Conservation (phyloP, 2,329 filamentous ascomycete genomes). For the Plenodomus lindquistii region DNA sequence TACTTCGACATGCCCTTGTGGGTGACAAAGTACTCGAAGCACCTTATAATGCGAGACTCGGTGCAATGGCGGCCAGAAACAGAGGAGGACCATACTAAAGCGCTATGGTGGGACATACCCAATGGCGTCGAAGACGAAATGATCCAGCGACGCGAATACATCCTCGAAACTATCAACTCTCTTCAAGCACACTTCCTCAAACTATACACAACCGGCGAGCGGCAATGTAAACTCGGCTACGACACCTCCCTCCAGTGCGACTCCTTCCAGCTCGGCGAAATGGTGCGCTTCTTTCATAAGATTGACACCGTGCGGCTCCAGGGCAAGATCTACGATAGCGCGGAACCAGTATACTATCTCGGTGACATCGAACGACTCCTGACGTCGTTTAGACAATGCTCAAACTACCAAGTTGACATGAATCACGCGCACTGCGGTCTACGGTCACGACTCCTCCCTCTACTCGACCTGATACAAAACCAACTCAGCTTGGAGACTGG, state of each 20-base stretch:
- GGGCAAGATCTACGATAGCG: constrained; percentile 47
- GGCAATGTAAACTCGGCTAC: constrained; percentile 75
- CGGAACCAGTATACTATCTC: constrained; percentile 54
- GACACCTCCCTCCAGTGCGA: constrained; percentile 74
- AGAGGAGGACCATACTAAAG: constrained; percentile 46
- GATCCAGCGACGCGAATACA: constrained; percentile 65
- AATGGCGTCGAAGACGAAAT: constrained; percentile 72
- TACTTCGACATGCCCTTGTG: constrained; percentile 65
- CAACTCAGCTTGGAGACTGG: constrained; percentile 40
- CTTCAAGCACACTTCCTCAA: constrained; percentile 69
- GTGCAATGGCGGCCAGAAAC: constrained; percentile 55
- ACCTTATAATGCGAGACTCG: constrained; percentile 69
- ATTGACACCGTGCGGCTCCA: constrained; percentile 64
- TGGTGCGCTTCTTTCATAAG: constrained; percentile 69
- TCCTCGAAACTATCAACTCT: constrained; percentile 71
- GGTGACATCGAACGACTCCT: constrained; percentile 67
- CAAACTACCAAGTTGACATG: constrained; percentile 73
- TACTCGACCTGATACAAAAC: constrained; percentile 65
- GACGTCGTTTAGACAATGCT: constrained; percentile 65
- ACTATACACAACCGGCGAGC: constrained; percentile 68
- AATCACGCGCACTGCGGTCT: constrained; percentile 76
- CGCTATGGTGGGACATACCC: constrained; percentile 74
- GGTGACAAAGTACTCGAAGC: constrained; percentile 64
- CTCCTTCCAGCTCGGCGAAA: constrained; percentile 77
- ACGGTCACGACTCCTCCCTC: constrained; percentile 65